Evolutionary conservation across 495 filamentous ascomycete species (phyloP), one percentile per base, ranked within the genome.

Genomic region (Cudoniella acicularis): DNA sequence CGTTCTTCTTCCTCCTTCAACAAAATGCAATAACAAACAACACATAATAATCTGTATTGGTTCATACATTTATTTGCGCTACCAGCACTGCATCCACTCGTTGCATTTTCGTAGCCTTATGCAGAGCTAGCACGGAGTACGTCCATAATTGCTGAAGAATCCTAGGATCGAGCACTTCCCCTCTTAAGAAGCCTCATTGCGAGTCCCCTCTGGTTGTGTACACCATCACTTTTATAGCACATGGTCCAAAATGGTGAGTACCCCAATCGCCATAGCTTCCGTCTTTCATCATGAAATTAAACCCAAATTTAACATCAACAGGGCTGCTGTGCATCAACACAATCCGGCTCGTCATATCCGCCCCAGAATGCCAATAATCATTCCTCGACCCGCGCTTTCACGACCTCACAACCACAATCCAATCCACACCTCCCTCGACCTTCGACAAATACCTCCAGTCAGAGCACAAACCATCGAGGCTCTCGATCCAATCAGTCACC

Each of bases 351-450:
- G 2, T 63, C 51, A 13, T 68, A 65, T 42, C 56, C 60, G 26
- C 25, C 53, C 26, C 22, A 27, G 20, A 54, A 54, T 13, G 11
- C 56, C 30, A 36, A 36, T 36, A 36, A 36, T 13, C 41, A 59
- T 54, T 50, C 67, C 51, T 67, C 64, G 9, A 57, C 60, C 42
- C 58, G 60, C 13, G 57, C 54, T 20, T 62, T 68, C 47, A 67
- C 23, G 36, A 47, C 64, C 16, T 65, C 62, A 10, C 61, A 64
- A 57, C 62, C 62, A 10, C 61, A 56, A 30, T 63, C 60, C 9
- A 54, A 64, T 20, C 26, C 64, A 18, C 45, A 49, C 8, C 46
- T 61, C 27, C 61, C 46, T n/a, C 48, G 59, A 30, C 62, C 62
- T 8, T 64, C 62, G 3, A 64, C 62, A 3, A 20, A 53, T 22